Conservation (phyloP, 441 rosid species). For the Macaranga tanarius region DNA sequence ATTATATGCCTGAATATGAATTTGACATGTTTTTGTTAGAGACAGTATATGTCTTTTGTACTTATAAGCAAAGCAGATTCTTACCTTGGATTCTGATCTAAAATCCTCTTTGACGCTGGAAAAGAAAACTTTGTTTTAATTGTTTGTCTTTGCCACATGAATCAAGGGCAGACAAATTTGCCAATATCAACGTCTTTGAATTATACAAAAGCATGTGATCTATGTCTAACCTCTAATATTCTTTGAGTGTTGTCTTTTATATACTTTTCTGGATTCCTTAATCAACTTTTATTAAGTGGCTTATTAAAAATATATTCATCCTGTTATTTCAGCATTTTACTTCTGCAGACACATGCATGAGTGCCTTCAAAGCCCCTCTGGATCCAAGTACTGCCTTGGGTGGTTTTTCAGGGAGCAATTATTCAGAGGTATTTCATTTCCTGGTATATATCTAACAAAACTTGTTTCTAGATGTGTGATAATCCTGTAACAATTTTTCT, state of each 20-base stretch:
- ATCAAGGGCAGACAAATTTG: neutral
- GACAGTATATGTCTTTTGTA: neutral
- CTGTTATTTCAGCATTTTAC: constrained; percentile 75
- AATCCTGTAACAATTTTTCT: constrained; percentile 29
- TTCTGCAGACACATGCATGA: constrained; percentile 84
- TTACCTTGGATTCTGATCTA: neutral
- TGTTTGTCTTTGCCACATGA: neutral
- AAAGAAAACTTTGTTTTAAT: neutral
- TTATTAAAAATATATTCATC: constrained; percentile 21
- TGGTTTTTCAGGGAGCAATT: constrained; percentile 88
- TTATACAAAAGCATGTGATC: neutral
- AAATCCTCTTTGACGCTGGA: neutral
- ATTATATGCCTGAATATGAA: neutral
- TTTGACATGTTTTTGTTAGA: neutral
- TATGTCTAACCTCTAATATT: neutral
- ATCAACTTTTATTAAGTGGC: constrained; percentile 6
- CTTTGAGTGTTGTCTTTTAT: neutral
- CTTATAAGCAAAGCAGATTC: neutral
- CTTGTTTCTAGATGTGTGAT: constrained; percentile 22
- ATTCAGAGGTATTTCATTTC: constrained; percentile 64
- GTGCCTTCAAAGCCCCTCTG: constrained; percentile 97
- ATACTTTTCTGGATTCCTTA: neutral
- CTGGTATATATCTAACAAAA: constrained; percentile 20
- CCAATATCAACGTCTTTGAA: neutral
- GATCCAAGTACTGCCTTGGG: constrained; percentile 97